Base-by-base conservation (phyloP, 495 filamentous ascomycete species). In the Aspergillus mulundensis region DNA sequence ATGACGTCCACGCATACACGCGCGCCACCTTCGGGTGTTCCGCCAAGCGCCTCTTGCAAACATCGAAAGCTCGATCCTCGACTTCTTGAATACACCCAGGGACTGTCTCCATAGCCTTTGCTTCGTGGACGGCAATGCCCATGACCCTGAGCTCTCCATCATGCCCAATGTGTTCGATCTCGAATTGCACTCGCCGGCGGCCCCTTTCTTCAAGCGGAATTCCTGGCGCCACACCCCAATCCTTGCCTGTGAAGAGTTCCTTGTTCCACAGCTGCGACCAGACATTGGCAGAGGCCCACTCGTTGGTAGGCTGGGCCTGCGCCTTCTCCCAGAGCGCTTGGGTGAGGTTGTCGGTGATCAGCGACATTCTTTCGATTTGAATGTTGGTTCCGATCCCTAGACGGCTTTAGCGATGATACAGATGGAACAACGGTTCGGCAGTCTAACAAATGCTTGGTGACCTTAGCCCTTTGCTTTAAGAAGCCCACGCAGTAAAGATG, bases 1-100 rank as follows among this genome's bases (percentile, higher is more conserved):
- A 55, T 2, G 53, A 46, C 1, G 53, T 55, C n/a, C 46, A 39
- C 11, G 42, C 42, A 36, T 55, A 55, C 53, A 38, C 53, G 34
- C 46, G 46, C 7, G 19, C 3, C 24, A 55, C 16, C 7, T 48
- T 42, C 1, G 53, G 53, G 20, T 55, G 11, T 39, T 38, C 42
- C 23, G 19, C 53, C 1, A 55, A 42, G n/a, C 47, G 47, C 21
- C 53, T 30, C 41, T 36, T 39, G n/a, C 53, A 55, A 47, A 30
- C 53, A 21, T 55, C 41, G n/a, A 6, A 46, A 1, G 42, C 53
- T 39, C 40, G 53, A 6, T 34, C 2, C 43, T 55, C 53, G 0
- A 28, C 53, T 1, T 55, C 42, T 8, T 47, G 3, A 1, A 55
- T 18, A 12, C 36, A 42, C 7, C 24, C 1, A 47, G 28, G 53